Conservation (phyloP, 371 early-diverging fungal species). For the Mucor plumbeus region DNA sequence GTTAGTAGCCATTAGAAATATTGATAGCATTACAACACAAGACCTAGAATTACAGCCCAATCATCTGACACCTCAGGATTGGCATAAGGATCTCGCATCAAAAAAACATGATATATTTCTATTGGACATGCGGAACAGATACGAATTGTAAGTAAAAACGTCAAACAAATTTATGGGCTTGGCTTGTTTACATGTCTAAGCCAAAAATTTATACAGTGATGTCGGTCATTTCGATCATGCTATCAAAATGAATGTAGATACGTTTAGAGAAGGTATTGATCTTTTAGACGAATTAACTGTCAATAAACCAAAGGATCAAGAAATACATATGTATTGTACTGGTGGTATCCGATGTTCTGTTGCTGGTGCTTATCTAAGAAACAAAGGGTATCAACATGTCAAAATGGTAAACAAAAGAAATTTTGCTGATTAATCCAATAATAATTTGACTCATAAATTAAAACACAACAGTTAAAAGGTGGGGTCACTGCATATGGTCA, state of each 20-base stretch:
- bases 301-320: conserved; percentile 44
- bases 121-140: conserved; percentile 82
- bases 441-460: background rate
- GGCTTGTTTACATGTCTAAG: conserved; percentile 7
- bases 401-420: conserved; percentile 53
- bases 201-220: conserved; percentile 41
- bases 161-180: conserved; percentile 4
- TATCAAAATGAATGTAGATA: conserved; percentile 72
- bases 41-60: conserved; percentile 62
- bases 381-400: conserved; percentile 69
- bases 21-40: conserved; percentile 39
- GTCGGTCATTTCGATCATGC: conserved; percentile 75
- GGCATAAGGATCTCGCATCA: conserved; percentile 64
- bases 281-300: conserved; percentile 33
- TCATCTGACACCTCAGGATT: conserved; percentile 65
- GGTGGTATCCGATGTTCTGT: conserved; percentile 84
- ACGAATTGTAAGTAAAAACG: conserved; percentile 63
- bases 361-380: conserved; percentile 71
- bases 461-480: conserved; percentile 58
- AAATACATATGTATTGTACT: conserved; percentile 84
- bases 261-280: conserved; percentile 69
- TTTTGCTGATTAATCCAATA: background rate
- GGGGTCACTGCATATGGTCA: conserved; percentile 82
- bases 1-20: conserved; percentile 63
- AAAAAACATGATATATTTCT: conserved; percentile 41